Evolutionary conservation across 345 rosid species (phyloP), one percentile per base, ranked within the genome.

Genomic region (Citrus hindsii): DNA sequence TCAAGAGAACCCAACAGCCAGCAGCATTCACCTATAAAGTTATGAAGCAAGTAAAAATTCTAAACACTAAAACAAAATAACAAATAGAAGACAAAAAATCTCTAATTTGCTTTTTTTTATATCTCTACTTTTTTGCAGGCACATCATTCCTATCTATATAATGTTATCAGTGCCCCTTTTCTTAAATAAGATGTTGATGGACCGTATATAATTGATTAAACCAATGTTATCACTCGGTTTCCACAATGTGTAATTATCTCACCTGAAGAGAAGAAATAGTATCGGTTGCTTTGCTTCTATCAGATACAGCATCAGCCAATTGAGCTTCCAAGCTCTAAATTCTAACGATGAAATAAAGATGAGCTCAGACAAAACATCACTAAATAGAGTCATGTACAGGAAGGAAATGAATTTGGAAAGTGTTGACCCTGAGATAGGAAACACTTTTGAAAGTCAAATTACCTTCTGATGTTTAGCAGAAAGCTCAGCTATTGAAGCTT

Each of bases 381-480:
- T 53, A 46, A 70, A 53, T 53, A 53, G 76, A 61, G 27, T 51
- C 69, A 74, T 42, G 53, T 67, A 68, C 30, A 48, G 64, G 59
- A 63, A 33, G 56, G 16, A 32, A 71, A 69, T 37, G 37, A 71
- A 37, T 24, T 27, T 1, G 4, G 67, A 76, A 58, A 72, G n/a
- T 16, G 12, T 24, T 25, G 3, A 22, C 38, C 37, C 55, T 28
- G 28, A 74, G 66, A 27, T 67, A 42, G 33, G 62, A 84, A 51
- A 74, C 9, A 53, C 6, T 38, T 75, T 40, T 9, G 66, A 65
- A 76, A 61, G 56, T 79, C 59, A 73, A 79, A 72, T 77, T 88
- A 96, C 99, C 97, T 91, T 93, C 75, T 93, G 93, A 90, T 93
- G 90, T 82, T 92, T 92, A 81, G 92, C 86, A 65, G 94, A 80